Evolutionary conservation across 176 grass and related monocot genomes (phyloP), one percentile per base, ranked within the genome.

Genomic region (Oryza rufipogon): DNA sequence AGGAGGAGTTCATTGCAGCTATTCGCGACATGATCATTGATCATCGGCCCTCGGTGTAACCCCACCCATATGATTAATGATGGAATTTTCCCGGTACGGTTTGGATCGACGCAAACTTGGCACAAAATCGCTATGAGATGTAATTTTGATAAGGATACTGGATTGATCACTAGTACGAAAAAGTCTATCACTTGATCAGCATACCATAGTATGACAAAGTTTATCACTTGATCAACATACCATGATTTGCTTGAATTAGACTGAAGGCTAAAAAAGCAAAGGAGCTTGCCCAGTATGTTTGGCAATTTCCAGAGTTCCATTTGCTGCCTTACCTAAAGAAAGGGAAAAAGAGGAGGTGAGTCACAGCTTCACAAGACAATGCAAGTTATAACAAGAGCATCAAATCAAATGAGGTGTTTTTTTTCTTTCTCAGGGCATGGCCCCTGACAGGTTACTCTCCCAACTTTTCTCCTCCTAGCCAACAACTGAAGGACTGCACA

Each of bases 301-400:
- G 84, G 84, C 77, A 86, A 86, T 83, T 83, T 64, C 84, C 67
- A 61, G 17, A 83, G 28, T 86, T 86, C 88, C 84, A 78, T 83
- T 68, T 79, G 79, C n/a, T 60, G 64, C 64, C 80, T 79, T 52
- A 12, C 48, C 90, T 25, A 47, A 60, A 84, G 64, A 78, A 47
- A 88, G 65, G 30, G 69, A 89, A 19, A 39, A 11, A 44, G 17
- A 75, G 23, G 44, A 48, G 78, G 66, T 56, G 66, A 75, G 75
- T 54, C 63, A 83, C 75, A 42, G 45, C 61, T 9, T 19, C 26
- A 25, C 51, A 63, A n/a, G 58, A 63, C 75, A 74, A 13, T 34
- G 58, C 17, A 54, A 39, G 25, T 10, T 71, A 80, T 71, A 80
- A 71, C 76, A 68, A 68, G 44, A 68, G 20, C 75, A 73, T 68